These are phyloP conservation scores for Apiospora saccharicola DNA, from an alignment of 2,329 filamentous ascomycete species.

Conservation along the genomic window DNA sequence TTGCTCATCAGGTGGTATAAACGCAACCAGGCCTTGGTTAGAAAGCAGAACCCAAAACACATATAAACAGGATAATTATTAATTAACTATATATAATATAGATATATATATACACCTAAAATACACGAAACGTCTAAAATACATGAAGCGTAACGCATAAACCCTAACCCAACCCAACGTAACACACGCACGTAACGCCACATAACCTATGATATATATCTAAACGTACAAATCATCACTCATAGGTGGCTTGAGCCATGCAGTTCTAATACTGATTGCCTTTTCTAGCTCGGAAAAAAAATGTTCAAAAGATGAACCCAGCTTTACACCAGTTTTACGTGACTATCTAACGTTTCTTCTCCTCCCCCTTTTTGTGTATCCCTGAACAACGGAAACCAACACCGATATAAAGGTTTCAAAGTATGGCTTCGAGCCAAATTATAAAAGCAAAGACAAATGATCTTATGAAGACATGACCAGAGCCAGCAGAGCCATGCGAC, in stretches of 20 bases:
- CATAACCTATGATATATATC: constrained; percentile 28
- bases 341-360: constrained; percentile 32
- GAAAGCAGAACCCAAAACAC: background rate
- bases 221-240: constrained; percentile 42
- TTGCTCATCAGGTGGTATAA: background rate
- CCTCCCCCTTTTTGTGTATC: constrained; percentile 19
- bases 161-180: constrained; percentile 31
- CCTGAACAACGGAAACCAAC: constrained; percentile 25
- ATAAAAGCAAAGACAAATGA: constrained; percentile 31
- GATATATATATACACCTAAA: constrained; percentile 31
- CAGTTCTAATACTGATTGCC: constrained; percentile 39
- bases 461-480: constrained; percentile 75
- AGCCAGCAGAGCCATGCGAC: constrained; percentile 95
- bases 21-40: background rate
- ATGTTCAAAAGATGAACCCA: constrained; percentile 32
- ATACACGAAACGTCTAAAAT: constrained; percentile 31
- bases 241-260: constrained; percentile 42
- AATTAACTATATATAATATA: constrained; percentile 28
- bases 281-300: constrained; percentile 37
- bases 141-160: constrained; percentile 32
- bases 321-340: constrained; percentile 31
- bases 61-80: constrained; percentile 24
- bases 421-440: constrained; percentile 26
- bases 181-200: constrained; percentile 18
- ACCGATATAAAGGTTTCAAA: constrained; percentile 29